Evolutionary conservation across 495 filamentous ascomycete genomes (phyloP).

Genomic region (Penicillium cinerascens): DNA sequence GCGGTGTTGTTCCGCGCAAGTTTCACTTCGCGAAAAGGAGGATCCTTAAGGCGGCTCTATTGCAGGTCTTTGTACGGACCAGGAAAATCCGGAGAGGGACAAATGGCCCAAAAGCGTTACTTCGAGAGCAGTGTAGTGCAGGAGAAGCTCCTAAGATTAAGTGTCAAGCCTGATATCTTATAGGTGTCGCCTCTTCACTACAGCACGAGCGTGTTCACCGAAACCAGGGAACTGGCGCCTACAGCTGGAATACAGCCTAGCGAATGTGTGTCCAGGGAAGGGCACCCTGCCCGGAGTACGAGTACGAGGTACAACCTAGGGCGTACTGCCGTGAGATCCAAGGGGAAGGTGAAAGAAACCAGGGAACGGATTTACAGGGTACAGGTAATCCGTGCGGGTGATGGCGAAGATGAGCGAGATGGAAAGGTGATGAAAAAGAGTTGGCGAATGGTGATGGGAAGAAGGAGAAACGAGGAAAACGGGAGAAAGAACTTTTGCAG

Average conservation of each 20-base stretch:
- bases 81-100: not conserved
- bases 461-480: slow-evolving; percentile 12
- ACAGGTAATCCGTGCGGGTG: slow-evolving; percentile 11
- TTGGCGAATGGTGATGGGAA: slow-evolving; percentile 15
- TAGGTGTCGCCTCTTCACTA: slow-evolving; percentile 31
- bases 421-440: slow-evolving; percentile 14
- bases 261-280: slow-evolving; percentile 21
- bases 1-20: not conserved
- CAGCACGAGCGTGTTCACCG: slow-evolving; percentile 38
- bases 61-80: not conserved
- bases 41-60: not conserved
- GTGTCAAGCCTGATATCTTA: not conserved
- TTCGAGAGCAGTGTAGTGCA: not conserved
- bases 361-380: slow-evolving; percentile 26
- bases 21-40: not conserved
- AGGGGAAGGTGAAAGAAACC: not conserved
- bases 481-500: slow-evolving; percentile 9
- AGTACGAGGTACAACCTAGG: slow-evolving; percentile 37
- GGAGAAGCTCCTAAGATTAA: not conserved
- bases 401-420: not conserved
- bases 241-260: slow-evolving; percentile 48
- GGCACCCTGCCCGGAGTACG: slow-evolving; percentile 29
- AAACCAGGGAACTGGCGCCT: slow-evolving; percentile 35
- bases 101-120: not conserved
- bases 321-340: slow-evolving; percentile 20